Evolutionary conservation across 176 grass and related monocot genomes (phyloP).

Genomic region (Oropetium thomaeum): DNA sequence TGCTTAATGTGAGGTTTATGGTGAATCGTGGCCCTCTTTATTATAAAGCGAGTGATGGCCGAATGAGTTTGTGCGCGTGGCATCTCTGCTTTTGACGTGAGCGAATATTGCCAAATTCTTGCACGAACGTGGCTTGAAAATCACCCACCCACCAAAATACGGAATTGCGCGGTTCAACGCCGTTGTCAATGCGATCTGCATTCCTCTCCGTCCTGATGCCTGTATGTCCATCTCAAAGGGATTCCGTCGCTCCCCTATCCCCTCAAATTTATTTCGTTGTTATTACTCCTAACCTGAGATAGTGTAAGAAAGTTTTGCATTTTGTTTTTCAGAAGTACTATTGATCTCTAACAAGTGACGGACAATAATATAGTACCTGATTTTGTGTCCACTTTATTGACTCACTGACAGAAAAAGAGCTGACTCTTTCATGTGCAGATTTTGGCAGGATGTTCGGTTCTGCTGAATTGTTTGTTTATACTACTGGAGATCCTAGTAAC

Average conservation of each 20-base stretch:
- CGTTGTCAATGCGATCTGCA: background rate
- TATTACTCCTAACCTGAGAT: no score
- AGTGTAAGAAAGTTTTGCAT: background rate
- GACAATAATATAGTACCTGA: no score
- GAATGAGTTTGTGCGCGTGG: background rate
- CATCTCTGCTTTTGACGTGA: background rate
- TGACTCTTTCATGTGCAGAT: background rate
- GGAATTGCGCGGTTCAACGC: background rate
- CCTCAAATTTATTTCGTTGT: no score
- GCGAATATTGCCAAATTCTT: background rate
- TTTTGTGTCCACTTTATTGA: no score
- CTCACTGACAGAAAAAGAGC: background rate
- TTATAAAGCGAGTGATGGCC: background rate
- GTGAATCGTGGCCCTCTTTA: background rate
- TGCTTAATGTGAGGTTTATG: background rate
- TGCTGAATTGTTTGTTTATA: background rate
- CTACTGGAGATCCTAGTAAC: background rate
- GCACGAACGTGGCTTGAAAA: background rate
- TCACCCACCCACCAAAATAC: background rate
- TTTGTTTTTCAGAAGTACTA: background rate
- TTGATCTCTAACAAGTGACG: background rate
- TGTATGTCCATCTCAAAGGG: background rate
- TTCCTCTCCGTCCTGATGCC: background rate
- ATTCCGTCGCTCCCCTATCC: background rate
- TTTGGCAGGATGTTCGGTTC: background rate